phyloP scores from a whole-genome alignment of 345 rosid species.

The Capsella bursapastoris region DNA sequence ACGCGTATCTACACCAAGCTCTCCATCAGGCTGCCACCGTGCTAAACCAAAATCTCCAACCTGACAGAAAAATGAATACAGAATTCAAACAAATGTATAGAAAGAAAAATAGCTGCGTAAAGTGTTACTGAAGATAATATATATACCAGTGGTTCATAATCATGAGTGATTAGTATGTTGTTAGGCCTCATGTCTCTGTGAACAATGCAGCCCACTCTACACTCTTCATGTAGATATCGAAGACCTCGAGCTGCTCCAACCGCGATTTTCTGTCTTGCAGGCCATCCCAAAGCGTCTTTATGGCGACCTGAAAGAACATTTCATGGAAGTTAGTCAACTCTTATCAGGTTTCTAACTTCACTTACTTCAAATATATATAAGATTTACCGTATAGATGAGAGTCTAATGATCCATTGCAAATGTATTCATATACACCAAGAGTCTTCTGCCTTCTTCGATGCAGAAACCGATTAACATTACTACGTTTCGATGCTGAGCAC shows the following conservation, averaged over 20 bases:
- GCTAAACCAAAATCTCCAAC: slow-evolving; percentile 79
- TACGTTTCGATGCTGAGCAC: slow-evolving; percentile 70
- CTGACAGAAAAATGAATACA: slow-evolving; percentile 32
- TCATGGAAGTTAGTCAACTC: neutral
- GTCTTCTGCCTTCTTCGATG: slow-evolving; percentile 56
- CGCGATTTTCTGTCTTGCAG: slow-evolving; percentile 63
- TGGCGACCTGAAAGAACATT: slow-evolving; percentile 34
- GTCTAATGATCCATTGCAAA: slow-evolving; percentile 71
- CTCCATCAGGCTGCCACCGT: slow-evolving; percentile 68
- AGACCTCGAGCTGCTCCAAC: slow-evolving; percentile 75
- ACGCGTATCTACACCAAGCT: slow-evolving; percentile 60
- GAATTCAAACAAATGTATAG: neutral
- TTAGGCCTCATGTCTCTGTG: slow-evolving; percentile 73
- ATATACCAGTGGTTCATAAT: slow-evolving; percentile 63
- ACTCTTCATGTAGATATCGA: slow-evolving; percentile 75
- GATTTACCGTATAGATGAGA: slow-evolving; percentile 62
- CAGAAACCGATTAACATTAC: slow-evolving; percentile 73
- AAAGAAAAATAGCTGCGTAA: neutral
- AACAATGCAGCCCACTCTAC: slow-evolving; percentile 72
- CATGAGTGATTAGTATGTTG: slow-evolving; percentile 73
- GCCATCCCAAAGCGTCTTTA: slow-evolving; percentile 48
- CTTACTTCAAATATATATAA: neutral
- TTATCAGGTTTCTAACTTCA: neutral
- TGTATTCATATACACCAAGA: slow-evolving; percentile 70
- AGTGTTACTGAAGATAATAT: neutral